Evolutionary conservation across 2,329 filamentous ascomycete genomes (phyloP), one percentile per base, ranked within the genome.

Genomic region (Stachybotrys chartarum): DNA sequence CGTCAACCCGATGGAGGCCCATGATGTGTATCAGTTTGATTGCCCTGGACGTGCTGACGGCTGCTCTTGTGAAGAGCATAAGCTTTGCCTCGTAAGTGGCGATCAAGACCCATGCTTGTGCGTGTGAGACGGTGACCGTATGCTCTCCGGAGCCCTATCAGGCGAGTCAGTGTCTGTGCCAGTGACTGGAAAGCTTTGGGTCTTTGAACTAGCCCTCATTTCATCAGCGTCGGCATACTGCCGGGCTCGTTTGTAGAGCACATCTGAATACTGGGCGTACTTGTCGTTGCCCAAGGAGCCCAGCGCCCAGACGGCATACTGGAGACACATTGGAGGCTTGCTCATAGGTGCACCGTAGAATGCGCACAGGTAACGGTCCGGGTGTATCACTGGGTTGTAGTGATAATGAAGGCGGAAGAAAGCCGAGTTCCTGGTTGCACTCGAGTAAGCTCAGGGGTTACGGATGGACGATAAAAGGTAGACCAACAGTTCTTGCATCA

Each of bases 261-360:
- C 80, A 7, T 88, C 85, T 58, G 91, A 84, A 45, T 91, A 81
- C 8, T 75, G 74, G 7, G 80, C 76, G 64, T 95, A 95, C 65
- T 90, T 90, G 46, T 88, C 80, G 35, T 86, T 83, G 1, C 86
- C 77, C 14, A 83, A 81, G 6, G 91, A 84, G 8, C 90, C 90
- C 62, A 90, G 75, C n/a, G 86, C 82, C 91, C 91, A 96, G 68
- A 97, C 90, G 30, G 86, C 87, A 70, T 97, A 97, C 64, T 92
- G 83, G 47, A 97, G 73, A 64, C 84, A 90, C 65, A 95, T 83
- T 1, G 92, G 89, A 3, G 93, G 92, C 55, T 90, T 86, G 77
- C 87, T 83, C 56, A 88, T 81, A 1, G 89, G 85, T 3, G 86
- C 78, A 3, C 77, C 77, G 64, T 92, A 87, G 71, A 94, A 86